Evolutionary conservation across 495 filamentous ascomycete genomes (phyloP).

Genomic region (Friedmanniomyces simplex): DNA sequence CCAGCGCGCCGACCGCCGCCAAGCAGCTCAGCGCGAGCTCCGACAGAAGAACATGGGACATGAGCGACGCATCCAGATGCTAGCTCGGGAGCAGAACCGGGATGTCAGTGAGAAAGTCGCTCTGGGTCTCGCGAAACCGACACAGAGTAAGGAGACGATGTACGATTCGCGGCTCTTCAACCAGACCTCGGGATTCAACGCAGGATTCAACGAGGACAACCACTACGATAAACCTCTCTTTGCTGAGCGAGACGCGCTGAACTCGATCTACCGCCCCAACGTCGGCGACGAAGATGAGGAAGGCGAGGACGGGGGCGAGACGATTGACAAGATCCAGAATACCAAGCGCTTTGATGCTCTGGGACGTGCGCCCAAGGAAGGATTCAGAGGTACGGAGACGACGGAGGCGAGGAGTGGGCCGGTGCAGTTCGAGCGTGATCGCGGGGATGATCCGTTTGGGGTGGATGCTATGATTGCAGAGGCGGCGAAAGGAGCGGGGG

Average conservation of each 20-base stretch:
- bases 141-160: constrained; percentile 80
- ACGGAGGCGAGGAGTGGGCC: constrained; percentile 87
- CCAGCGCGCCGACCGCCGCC: constrained; percentile 60
- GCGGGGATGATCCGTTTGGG: constrained; percentile 62
- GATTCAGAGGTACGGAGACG: constrained; percentile 79
- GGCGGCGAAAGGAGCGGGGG: constrained; percentile 44
- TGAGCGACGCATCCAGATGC: constrained; percentile 76
- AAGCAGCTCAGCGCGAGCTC: constrained; percentile 77
- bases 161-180: constrained; percentile 96
- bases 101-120: constrained; percentile 98
- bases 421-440: constrained; percentile 96
- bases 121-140: constrained; percentile 88
- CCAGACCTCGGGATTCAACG: constrained; percentile 75
- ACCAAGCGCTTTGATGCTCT: constrained; percentile 74
- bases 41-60: constrained; percentile 93
- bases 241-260: constrained; percentile 90
- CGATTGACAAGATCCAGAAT: constrained; percentile 81
- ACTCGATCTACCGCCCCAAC: constrained; percentile 82
- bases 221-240: constrained; percentile 96
- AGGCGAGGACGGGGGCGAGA: constrained; percentile 65
- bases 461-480: constrained; percentile 87
- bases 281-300: constrained; percentile 54
- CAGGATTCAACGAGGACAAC: constrained; percentile 96
- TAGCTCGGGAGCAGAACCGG: constrained; percentile 90
- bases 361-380: constrained; percentile 62